Evolutionary conservation across 257 asterid genomes (phyloP), one percentile per base, ranked within the genome.

Genomic region (Rhazya stricta): DNA sequence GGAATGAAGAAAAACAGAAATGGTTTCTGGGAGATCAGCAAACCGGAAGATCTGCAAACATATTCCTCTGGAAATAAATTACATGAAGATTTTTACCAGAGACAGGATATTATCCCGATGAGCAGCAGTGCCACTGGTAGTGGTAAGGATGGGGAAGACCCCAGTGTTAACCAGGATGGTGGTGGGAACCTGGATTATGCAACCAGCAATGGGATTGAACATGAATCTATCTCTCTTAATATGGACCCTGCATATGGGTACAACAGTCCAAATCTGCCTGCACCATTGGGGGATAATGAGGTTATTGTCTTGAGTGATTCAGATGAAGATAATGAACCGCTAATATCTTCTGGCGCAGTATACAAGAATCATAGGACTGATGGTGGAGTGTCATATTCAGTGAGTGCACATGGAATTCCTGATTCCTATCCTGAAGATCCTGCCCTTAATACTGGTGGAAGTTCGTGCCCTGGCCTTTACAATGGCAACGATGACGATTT

Each of bases 111-210:
- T 79, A 91, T 90, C 78, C 96, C 90, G 62, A 92, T 87, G 97
- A 89, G 96, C 85, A 90, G 97, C 79, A 89, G 93, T 83, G 96
- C 96, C 82, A 87, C 94, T 29, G 93, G 88, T 67, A 92, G 97
- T 86, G 97, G 94, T 77, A 88, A 85, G 76, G 97, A 94, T 69
- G 86, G 94, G 77, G 99, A 96, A 77, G 97, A 90, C 75, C 84
- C 81, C 57, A 95, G 98, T 78, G 95, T 93, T 51, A 93, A 96
- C 84, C 99, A 92, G 80, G 93, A 84, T 82, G 95, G 87, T 61
- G 90, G 80, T 70, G 91, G 76, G 34, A 85, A 87, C 80, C 73
- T 88, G 18, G 97, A 91, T 65, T 83, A 86, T 67, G 79, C 90
- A 42, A 79, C 91, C 50, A 83, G 78, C 51, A 89, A 88, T 37